A percentile compares a stretch with the other conserved stretches of the same genome.
phyloP scores from a whole-genome alignment of 1,139 yeast genomes.

The Geotrichum klebahnii region DNA sequence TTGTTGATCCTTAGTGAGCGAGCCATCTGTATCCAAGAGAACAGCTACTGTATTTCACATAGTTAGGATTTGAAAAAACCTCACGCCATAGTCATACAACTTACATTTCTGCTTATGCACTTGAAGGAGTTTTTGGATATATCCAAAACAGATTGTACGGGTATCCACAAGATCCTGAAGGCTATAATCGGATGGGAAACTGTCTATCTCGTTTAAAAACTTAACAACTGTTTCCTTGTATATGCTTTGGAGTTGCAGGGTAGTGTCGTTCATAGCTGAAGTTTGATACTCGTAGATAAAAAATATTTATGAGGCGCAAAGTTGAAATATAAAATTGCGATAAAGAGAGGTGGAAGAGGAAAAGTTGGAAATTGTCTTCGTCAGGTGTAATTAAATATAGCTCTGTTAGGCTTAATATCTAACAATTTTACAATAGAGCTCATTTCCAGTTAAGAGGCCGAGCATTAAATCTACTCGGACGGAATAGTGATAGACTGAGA shows the following conservation, averaged over 20 bases:
- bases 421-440: neutral
- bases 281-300: neutral
- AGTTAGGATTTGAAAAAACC: neutral
- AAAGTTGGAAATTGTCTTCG: too few species aligned
- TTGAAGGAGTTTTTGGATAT: conserved; percentile 9
- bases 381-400: too few species aligned
- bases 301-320: neutral
- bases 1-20: too few species aligned
- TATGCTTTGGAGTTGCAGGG: conserved; percentile 3
- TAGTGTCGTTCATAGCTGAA: neutral
- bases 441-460: neutral
- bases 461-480: too few species aligned
- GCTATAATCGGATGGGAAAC: neutral
- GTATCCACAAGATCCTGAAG: conserved; percentile 7
- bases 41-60: too few species aligned
- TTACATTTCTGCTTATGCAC: neutral
- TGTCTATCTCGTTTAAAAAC: neutral
- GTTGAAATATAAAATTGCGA: neutral
- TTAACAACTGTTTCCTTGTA: conserved; percentile 7
- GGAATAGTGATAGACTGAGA: too few species aligned
- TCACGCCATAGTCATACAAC: too few species aligned
- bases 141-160: conserved; percentile 4
- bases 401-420: too few species aligned
- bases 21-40: too few species aligned
- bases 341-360: too few species aligned